Base-by-base conservation (phyloP, 148 eudicot species). In the Polygonum aviculare region DNA sequence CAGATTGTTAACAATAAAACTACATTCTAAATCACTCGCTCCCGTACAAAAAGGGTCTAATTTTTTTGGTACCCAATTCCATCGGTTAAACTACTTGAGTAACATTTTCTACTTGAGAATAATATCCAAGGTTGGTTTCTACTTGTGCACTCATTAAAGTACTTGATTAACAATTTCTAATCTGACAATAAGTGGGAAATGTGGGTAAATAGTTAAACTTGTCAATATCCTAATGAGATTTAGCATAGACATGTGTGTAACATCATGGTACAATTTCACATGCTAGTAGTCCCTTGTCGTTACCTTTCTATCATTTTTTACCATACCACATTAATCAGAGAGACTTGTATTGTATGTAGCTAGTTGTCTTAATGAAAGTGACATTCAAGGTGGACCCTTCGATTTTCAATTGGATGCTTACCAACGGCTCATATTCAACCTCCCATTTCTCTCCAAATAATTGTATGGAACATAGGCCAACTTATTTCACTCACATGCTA, bases 381-480 rank as follows among this genome's bases (percentile, higher is more conserved):
- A 60, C 67, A 60, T 9, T 21, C 16, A 22, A 19, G 31, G 35
- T 60, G 36, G 67, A 33, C 15, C 67, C 4, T 26, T 60, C 1
- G 67, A 60, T 22, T 16, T 54, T 54, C 59, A 16, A 54, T 4
- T 54, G 59, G 59, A 6, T 54, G 59, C 19, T 18, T 26, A 60
- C 35, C 67, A 60, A 60, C 67, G 67, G 67, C 67, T 60, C 67
- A 60, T 26, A 60, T 22, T 60, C 67, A 60, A n/a, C 35, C 35
- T 26, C 38, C 9, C 67, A 26, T 26, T 22, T 26, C 21, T 54
- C 67, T n/a, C 11, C 14, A 60, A 26, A 54, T 1, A 11, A 48
- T 48, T 48, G 11, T 12, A 48, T 12, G 50, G 50, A 48, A 48
- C 2, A 48, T 48, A 1, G 54, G 14, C n/a, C 8, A 52, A 7